Evolutionary conservation across 1,284 basidiomycete genomes (phyloP), one percentile per base, ranked within the genome.

Genomic region (Ganoderma resinaceum): DNA sequence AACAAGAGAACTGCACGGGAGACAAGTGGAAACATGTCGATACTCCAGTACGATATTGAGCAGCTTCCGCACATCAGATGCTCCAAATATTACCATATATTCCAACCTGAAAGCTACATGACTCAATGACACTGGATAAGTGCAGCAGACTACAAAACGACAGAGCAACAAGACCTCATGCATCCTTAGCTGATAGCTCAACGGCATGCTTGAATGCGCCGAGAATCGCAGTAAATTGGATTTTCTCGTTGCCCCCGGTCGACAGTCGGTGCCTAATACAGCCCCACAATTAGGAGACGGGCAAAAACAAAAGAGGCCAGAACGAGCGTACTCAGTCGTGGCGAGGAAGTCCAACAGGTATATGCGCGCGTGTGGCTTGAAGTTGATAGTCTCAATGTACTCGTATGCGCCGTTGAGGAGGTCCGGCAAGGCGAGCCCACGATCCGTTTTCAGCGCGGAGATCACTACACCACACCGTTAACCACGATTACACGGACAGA

Each of bases 151-250:
- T 14, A 49, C 33, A 49, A 58, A n/a, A 43, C n/a, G 35, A 35
- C 35, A 35, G 35, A 6, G 35, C 35, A 35, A 4, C 35, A 9
- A 35, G 4, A 35, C 35, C 35, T 35, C 49, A 74, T 37, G 70
- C 70, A 46, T 72, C 70, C 63, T 85, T 85, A 33, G 84, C 79
- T 26, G 89, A 85, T 62, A 93, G 74, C 75, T 98, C 95, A 5
- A 98, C 93, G 0, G 95, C 91, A 64, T 95, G 92, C 81, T 99
- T 99, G 84, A 99, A 97, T 11, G 94, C 94, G 2, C 94, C 97
- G 1, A 99, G 82, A 70, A 99, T 80, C 0, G 96, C 96, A 2
- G 95, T 95, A 66, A 99, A 80, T 78, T 99, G 98, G 67, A 99
- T 90, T 77, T 96, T 98, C 80, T 99, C 98, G 71, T 85, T 97